Base-by-base conservation (phyloP, 1,284 basidiomycete genomes). In the Tetrapyrgos nigripes region DNA sequence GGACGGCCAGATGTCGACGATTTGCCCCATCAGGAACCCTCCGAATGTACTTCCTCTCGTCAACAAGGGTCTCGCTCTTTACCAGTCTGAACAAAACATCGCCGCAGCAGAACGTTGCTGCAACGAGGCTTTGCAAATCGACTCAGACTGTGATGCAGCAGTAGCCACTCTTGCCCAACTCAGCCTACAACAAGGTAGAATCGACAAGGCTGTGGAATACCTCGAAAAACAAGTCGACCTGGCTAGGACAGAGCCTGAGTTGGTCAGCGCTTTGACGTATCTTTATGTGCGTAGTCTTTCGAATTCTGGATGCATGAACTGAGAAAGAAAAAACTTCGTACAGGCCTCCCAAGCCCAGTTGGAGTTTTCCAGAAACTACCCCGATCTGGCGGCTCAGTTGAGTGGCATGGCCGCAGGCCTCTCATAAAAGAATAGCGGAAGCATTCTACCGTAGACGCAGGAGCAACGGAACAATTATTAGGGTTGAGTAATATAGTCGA, bases 131-230 rank as follows among this genome's bases (percentile, higher is more conserved):
- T 80, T 99, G 37, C 79, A 82, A 50, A 87, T 96, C 61, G 97
- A 98, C 75, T 82, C 91, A 17, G 95, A 97, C 66, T 99, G 97
- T 77, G 97, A 99, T 72, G 94, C 97, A 11, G 97, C 97, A 0
- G 91, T 98, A 3, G 95, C 95, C 14, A 98, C 96, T 0, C 85
- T 99, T 33, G 97, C 97, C 2, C 97, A 99, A 77, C 83, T 99
- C 23, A 88, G 85, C 62, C 75, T 99, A 64, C 97, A 99, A 78
- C 94, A 97, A 76, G 91, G 92, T 70, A 92, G 93, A 78, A 89
- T 97, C 60, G 88, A 92, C 50, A 84, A 91, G 61, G 96, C 97
- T 5, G 88, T 96, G 63, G 83, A 88, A 68, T 90, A 94, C 86
- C 98, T 99, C 70, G 86, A 89, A 70, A 84, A 87, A 69, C 92